Evolutionary conservation across 2,329 filamentous ascomycete genomes (phyloP).

Genomic region (Helotiales sp.): DNA sequence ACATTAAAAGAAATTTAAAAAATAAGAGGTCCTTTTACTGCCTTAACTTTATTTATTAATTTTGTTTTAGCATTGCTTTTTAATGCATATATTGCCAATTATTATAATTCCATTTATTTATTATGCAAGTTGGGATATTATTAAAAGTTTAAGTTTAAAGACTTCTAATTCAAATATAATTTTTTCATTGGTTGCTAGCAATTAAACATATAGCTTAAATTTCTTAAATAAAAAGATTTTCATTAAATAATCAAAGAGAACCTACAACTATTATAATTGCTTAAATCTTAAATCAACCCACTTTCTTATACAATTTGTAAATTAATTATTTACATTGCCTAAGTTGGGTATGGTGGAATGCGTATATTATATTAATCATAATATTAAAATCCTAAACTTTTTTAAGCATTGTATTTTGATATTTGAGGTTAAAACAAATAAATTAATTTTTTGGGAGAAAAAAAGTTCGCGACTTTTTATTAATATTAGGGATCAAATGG

Average conservation of each 20-base stretch:
- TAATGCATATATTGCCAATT: constrained; percentile 16
- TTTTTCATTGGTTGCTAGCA: not conserved
- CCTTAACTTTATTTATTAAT: constrained; percentile 4
- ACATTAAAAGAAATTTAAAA: constrained; percentile 23
- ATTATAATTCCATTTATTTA: constrained; percentile 15
- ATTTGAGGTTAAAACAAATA: not conserved
- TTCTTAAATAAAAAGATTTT: not conserved
- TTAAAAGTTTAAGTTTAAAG: constrained; percentile 8
- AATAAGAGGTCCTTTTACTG: constrained; percentile 10
- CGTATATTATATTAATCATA: too few species aligned
- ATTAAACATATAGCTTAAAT: constrained; percentile 2
- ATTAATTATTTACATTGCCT: not conserved
- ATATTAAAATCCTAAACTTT: too few species aligned
- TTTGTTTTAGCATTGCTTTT: constrained; percentile 19
- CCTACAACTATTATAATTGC: not conserved
- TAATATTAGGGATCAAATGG: not conserved
- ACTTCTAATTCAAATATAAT: not conserved
- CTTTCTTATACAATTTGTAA: not conserved
- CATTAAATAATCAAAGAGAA: not conserved
- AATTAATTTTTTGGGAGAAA: not conserved
- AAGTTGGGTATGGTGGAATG: too few species aligned
- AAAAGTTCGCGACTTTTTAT: not conserved
- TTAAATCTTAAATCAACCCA: not conserved
- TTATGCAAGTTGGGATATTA: not conserved
- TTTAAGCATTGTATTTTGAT: too few species aligned